These are phyloP conservation scores for Fomitopsis schrenkii DNA, from an alignment of 1,284 basidiomycete species.

Conservation along the genomic window DNA sequence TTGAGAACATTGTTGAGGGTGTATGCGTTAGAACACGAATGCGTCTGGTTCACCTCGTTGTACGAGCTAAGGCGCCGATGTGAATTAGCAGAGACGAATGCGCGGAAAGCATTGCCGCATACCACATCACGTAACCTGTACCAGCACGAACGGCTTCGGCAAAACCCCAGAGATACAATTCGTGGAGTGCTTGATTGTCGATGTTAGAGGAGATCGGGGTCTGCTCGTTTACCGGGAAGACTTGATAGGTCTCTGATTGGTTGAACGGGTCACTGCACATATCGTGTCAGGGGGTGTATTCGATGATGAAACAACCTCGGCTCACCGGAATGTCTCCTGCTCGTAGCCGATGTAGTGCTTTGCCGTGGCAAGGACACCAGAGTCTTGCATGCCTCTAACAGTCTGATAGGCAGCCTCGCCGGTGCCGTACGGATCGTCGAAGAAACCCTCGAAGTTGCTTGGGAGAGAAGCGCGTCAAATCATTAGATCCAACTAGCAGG, in stretches of 20 bases:
- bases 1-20: conserved; percentile 71
- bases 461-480: not conserved
- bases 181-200: not conserved
- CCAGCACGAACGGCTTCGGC: not conserved
- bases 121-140: not conserved
- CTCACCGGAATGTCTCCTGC: not conserved
- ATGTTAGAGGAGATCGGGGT: not conserved
- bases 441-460: not conserved
- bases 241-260: not conserved
- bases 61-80: not conserved
- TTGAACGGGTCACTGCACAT: not conserved
- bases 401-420: not conserved
- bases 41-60: conserved; percentile 54
- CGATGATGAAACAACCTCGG: not conserved
- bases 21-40: conserved; percentile 65
- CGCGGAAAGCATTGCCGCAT: not conserved
- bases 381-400: not conserved
- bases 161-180: not conserved
- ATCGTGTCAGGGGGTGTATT: not conserved
- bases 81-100: not conserved
- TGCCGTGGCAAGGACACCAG: not conserved
- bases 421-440: not conserved
- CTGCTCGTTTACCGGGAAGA: not conserved
- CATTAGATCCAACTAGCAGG: not conserved
- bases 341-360: conserved; percentile 1